Conservation (phyloP, 345 rosid genomes). For the Linum lewisii region DNA sequence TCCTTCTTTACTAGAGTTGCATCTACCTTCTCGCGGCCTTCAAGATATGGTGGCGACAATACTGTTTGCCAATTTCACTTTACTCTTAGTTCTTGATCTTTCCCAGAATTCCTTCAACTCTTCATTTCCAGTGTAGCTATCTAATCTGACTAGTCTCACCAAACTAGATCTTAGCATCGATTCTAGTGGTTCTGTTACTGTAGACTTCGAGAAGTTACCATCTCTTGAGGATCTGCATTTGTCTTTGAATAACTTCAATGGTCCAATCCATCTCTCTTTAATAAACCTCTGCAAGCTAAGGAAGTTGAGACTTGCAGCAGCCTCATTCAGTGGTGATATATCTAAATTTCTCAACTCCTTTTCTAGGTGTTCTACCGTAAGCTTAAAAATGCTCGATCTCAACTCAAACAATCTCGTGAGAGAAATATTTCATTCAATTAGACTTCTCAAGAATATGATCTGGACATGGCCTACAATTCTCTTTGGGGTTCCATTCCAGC, state of each 20-base stretch:
- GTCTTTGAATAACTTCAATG: not conserved
- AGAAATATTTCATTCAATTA: constrained; percentile 8
- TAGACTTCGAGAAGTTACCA: not conserved
- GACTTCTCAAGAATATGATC: constrained; percentile 7
- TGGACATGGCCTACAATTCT: constrained; percentile 1
- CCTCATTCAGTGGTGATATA: constrained; percentile 30
- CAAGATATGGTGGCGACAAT: constrained; percentile 5
- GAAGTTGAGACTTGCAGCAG: constrained; percentile 46
- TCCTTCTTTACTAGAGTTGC: constrained; percentile 26
- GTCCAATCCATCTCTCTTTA: constrained; percentile 13
- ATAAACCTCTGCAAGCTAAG: constrained; percentile 23
- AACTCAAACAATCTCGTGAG: constrained; percentile 9
- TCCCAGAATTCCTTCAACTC: constrained; percentile 39
- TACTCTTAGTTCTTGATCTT: constrained; percentile 30
- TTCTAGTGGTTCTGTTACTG: not conserved
- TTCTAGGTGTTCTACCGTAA: constrained; percentile 30
- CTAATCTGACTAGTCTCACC: constrained; percentile 1
- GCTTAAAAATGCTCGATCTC: constrained; percentile 29
- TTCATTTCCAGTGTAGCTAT: constrained; percentile 24
- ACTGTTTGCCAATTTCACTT: constrained; percentile 29
- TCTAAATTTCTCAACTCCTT: constrained; percentile 29
- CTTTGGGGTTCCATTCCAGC: constrained; percentile 12
- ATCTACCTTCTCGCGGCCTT: constrained; percentile 18
- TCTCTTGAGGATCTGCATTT: constrained; percentile 1
- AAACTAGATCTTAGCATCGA: not conserved